phyloP scores from a whole-genome alignment of 225 moss, liverwort and hornwort species.

The Anthoceros angustus region DNA sequence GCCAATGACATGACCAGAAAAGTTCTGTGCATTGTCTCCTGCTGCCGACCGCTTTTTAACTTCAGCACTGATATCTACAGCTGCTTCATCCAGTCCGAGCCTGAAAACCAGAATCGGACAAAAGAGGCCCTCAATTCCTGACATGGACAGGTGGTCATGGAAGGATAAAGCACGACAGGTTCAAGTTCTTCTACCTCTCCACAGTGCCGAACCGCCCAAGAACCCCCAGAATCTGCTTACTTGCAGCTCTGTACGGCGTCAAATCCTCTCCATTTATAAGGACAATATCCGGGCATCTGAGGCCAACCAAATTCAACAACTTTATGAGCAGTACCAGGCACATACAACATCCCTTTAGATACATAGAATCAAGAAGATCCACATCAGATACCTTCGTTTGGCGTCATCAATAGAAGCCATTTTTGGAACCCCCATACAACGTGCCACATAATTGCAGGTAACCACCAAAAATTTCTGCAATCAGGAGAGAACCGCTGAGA shows the following conservation, averaged over 20 bases:
- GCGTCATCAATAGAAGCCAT: conserved; percentile 51
- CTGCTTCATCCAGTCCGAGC: conserved; percentile 49
- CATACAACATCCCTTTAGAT: too few relatives aligned
- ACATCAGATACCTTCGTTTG: conserved; percentile 21
- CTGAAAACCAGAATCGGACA: conserved; percentile 10
- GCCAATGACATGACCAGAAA: conserved; percentile 29
- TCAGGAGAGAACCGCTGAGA: not conserved
- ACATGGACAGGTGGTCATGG: too few relatives aligned
- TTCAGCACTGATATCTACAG: conserved; percentile 42
- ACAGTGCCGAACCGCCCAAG: conserved; percentile 36
- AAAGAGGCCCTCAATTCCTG: too few relatives aligned
- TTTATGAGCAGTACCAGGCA: not conserved
- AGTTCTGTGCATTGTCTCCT: conserved; percentile 11
- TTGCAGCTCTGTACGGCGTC: conserved; percentile 53
- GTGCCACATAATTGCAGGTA: conserved; percentile 46
- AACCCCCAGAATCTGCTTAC: conserved; percentile 39
- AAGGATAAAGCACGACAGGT: not conserved
- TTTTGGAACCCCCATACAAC: conserved; percentile 41
- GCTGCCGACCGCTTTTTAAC: conserved; percentile 27
- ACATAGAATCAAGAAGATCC: not conserved
- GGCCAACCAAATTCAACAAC: not conserved
- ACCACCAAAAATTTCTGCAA: conserved; percentile 52
- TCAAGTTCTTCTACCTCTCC: conserved; percentile 22
- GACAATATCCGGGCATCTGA: conserved; percentile 37
- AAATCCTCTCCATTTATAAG: conserved; percentile 54